Evolutionary conservation across 805 yeast species (phyloP).

Genomic region (Saccharomycopsis fermentans): DNA sequence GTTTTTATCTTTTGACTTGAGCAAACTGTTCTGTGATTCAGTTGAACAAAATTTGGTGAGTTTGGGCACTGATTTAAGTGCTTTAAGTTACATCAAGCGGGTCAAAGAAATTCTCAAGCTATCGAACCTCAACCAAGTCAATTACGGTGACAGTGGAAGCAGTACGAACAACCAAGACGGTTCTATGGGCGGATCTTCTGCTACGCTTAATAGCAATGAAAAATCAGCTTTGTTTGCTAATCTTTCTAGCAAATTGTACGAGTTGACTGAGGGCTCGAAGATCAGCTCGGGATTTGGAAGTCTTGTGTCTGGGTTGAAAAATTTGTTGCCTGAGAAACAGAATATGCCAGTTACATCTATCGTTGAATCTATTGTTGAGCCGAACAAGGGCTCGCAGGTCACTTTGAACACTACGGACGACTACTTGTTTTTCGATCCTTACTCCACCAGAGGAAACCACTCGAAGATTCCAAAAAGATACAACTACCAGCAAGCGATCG

Average conservation of each 20-base stretch:
- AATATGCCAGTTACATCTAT: conserved; percentile 83
- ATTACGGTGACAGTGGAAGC: conserved; percentile 24
- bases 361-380: conserved; percentile 88
- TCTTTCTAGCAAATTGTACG: conserved; percentile 65
- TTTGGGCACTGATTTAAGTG: conserved; percentile 49
- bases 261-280: conserved; percentile 63
- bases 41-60: conserved; percentile 53
- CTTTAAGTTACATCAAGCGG: conserved; percentile 67
- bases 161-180: conserved; percentile 22
- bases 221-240: conserved; percentile 56
- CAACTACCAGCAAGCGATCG: conserved; percentile 69
- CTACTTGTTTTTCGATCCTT: conserved; percentile 85
- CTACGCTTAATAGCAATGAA: conserved; percentile 19
- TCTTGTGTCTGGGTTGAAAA: conserved; percentile 78
- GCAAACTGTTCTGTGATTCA: conserved; percentile 41
- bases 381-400: conserved; percentile 49
- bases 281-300: conserved; percentile 85
- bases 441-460: conserved; percentile 74
- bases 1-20: conserved; percentile 42
- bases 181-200: conserved; percentile 22
- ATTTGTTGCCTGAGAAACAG: conserved; percentile 77
- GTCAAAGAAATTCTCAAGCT: conserved; percentile 68
- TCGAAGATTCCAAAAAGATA: conserved; percentile 83
- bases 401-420: conserved; percentile 75
- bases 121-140: conserved; percentile 29